phyloP scores from a whole-genome alignment of 2,329 filamentous ascomycete species.

The Colletotrichum gloeosporioides region DNA sequence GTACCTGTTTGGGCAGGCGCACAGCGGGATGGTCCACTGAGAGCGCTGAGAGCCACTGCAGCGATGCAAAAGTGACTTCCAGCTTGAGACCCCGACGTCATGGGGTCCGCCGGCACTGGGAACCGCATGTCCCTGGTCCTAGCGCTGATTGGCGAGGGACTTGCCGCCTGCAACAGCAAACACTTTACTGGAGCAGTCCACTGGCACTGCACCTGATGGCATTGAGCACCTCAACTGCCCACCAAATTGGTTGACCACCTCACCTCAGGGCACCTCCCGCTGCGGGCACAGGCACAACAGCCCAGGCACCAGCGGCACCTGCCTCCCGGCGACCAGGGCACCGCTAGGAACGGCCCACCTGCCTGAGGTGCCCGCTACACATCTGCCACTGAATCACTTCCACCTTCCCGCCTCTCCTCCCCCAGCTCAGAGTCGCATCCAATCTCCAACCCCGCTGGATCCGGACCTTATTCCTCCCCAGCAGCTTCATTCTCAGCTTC shows the following conservation, averaged over 20 bases:
- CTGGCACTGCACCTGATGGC: background rate
- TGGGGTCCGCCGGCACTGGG: background rate
- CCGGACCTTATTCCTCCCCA: conserved; percentile 2
- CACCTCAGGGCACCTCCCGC: too few species aligned
- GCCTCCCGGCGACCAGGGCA: background rate
- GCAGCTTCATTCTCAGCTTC: background rate
- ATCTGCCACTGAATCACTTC: background rate
- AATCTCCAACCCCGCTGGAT: conserved; percentile 16
- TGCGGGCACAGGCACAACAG: background rate
- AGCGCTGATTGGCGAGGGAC: conserved; percentile 14
- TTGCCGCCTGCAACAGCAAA: background rate
- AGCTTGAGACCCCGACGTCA: conserved; percentile 12
- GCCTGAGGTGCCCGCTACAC: background rate
- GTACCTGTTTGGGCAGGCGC: background rate
- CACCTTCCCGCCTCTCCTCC: background rate
- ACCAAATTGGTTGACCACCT: background rate
- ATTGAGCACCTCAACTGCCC: background rate
- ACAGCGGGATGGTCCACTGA: background rate
- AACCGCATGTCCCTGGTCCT: conserved; percentile 14
- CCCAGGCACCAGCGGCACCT: background rate
- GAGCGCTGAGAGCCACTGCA: background rate
- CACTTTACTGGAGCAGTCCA: background rate
- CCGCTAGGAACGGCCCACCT: background rate
- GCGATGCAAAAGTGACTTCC: background rate
- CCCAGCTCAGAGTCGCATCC: background rate